phyloP scores from a whole-genome alignment of 371 early-diverging fungal species.

The Cokeromyces recurvatus region DNA sequence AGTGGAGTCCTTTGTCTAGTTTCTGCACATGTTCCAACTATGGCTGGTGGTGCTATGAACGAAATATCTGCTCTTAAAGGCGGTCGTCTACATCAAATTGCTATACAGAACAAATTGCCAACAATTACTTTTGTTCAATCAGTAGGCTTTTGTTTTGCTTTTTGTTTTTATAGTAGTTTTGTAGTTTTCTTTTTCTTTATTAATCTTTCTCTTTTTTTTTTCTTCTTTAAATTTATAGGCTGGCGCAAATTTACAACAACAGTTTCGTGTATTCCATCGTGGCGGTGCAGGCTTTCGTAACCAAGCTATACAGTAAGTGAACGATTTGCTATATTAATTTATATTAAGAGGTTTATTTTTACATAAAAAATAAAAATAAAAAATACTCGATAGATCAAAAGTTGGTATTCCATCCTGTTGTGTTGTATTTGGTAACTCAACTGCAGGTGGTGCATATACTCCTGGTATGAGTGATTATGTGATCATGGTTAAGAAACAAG shows the following conservation, averaged over 20 bases:
- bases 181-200: too few relatives aligned
- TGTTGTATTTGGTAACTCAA: conserved; percentile 75
- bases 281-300: conserved; percentile 70
- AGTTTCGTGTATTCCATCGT: conserved; percentile 68
- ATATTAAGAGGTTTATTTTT: not conserved
- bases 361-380: not conserved
- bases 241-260: conserved; percentile 72
- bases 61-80: conserved; percentile 55
- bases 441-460: conserved; percentile 75
- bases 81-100: conserved; percentile 53
- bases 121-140: conserved; percentile 58
- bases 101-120: conserved; percentile 58
- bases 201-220: too few relatives aligned
- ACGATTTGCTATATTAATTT: too few relatives aligned
- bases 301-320: conserved; percentile 51
- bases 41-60: conserved; percentile 67
- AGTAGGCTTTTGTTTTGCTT: too few relatives aligned
- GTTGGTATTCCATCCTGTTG: conserved; percentile 63
- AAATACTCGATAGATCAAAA: conserved; percentile 52
- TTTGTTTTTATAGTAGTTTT: too few relatives aligned
- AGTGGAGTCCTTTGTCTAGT: conserved; percentile 68
- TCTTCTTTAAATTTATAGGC: conserved; percentile 38
- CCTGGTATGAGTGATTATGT: conserved; percentile 76
- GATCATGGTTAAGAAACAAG: conserved; percentile 74
- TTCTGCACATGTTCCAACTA: conserved; percentile 63